Evolutionary conservation across 352 stramenopile genomes (phyloP).

Genomic region (Phytophthora aleatoria): DNA sequence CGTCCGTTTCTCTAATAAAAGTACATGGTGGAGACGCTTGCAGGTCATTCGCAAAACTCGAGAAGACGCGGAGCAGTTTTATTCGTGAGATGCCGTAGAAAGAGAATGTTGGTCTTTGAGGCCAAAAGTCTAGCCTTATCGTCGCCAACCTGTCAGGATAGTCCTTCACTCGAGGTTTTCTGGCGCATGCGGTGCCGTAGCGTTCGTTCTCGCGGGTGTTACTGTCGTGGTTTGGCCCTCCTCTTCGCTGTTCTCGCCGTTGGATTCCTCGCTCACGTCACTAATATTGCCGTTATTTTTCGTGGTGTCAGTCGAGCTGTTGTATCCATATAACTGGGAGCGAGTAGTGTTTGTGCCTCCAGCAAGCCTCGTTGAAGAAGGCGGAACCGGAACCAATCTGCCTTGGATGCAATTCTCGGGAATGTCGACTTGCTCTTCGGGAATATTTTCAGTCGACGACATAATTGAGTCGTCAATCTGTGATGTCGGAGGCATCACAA

Average conservation of each 20-base stretch:
- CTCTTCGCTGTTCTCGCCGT: neutral
- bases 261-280: slow-evolving; percentile 1
- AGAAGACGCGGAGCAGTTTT: slow-evolving; percentile 18
- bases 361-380: slow-evolving; percentile 3
- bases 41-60: slow-evolving; percentile 21
- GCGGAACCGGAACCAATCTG: slow-evolving; percentile 41
- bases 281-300: neutral
- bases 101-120: neutral
- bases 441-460: neutral
- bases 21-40: neutral
- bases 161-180: slow-evolving; percentile 7
- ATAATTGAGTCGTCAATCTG: neutral
- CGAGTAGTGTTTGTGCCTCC: slow-evolving; percentile 22
- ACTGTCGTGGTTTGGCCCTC: neutral
- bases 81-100: slow-evolving; percentile 9
- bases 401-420: slow-evolving; percentile 40
- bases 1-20: neutral
- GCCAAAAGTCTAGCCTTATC: neutral
- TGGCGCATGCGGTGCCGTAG: slow-evolving; percentile 7
- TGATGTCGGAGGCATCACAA: slow-evolving; percentile 33
- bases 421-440: slow-evolving; percentile 26
- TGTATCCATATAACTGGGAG: slow-evolving; percentile 17
- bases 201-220: slow-evolving; percentile 2
- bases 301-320: slow-evolving; percentile 6
- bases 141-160: neutral